Percentiles rank a stretch among this genome's conserved stretches.
Conservation (phyloP, 169 alveolate species). For the Eimeria necatrix region DNA sequence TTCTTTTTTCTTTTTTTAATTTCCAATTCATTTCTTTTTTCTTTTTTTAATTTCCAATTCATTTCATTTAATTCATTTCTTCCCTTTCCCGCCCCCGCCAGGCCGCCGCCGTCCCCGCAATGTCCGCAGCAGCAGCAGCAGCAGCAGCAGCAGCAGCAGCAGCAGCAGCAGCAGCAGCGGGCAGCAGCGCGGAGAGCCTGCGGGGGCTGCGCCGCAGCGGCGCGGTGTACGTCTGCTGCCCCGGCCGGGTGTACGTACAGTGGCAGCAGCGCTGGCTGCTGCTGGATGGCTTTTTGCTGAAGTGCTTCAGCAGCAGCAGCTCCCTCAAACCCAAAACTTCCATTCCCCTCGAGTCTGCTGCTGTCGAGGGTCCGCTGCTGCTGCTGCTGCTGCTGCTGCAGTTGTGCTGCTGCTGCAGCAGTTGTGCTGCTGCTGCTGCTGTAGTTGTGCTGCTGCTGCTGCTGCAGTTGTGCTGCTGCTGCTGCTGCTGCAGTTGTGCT, state of each 20-base stretch:
- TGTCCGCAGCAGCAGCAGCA: not conserved
- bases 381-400: not conserved
- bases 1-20: not conserved
- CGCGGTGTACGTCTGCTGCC: conserved; percentile 24
- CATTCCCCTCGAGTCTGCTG: conserved; percentile 63
- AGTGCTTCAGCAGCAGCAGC: conserved; percentile 64
- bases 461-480: too few relatives aligned
- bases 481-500: too few relatives aligned
- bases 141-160: conserved; percentile 8
- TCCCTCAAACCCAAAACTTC: conserved; percentile 55
- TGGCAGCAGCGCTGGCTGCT: conserved; percentile 74
- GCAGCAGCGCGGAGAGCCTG: not conserved
- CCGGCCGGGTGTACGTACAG: conserved; percentile 68
- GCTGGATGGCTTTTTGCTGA: conserved; percentile 69
- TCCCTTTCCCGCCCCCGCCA: not conserved
- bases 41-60: not conserved
- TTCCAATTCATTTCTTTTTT: not conserved
- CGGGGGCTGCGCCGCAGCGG: conserved; percentile 67
- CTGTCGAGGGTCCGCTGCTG: conserved; percentile 36
- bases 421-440: conserved; percentile 3
- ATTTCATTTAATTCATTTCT: not conserved
- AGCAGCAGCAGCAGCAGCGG: conserved; percentile 13
- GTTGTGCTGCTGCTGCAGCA: not conserved
- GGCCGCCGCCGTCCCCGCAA: not conserved
- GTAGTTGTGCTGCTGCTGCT: conserved; percentile 8